A percentile compares a stretch with the other conserved stretches of the same genome.
These are phyloP conservation scores for Aspergillus pseudotamarii DNA, from an alignment of 2,329 filamentous ascomycete genomes.

Conservation along the genomic window DNA sequence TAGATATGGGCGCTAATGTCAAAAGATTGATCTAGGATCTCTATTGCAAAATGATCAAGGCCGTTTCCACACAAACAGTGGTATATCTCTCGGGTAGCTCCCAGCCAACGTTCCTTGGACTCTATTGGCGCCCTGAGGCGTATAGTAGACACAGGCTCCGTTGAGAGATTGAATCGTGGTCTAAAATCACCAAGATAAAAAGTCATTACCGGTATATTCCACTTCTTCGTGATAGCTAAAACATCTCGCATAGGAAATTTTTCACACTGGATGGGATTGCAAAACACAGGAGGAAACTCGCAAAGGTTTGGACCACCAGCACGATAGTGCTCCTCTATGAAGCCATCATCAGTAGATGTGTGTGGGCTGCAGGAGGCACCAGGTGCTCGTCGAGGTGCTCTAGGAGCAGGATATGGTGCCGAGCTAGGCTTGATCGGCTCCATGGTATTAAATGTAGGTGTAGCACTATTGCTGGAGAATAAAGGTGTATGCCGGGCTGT, in stretches of 20 bases:
- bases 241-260: not conserved
- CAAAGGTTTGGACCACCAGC: not conserved
- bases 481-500: not conserved
- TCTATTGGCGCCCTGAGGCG: not conserved
- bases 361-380: not conserved
- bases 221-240: not conserved
- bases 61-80: not conserved
- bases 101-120: not conserved
- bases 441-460: not conserved
- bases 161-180: not conserved
- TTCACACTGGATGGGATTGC: not conserved
- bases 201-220: not conserved
- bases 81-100: not conserved
- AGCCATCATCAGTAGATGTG: not conserved
- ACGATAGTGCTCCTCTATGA: not conserved
- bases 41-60: not conserved
- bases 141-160: not conserved
- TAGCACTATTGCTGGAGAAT: not conserved
- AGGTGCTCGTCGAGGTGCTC: not conserved
- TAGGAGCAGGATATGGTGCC: not conserved
- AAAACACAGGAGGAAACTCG: not conserved
- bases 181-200: not conserved
- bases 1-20: not conserved
- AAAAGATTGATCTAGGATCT: not conserved
- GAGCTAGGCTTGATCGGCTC: not conserved